Evolutionary conservation across 352 stramenopile genomes (phyloP), one percentile per base, ranked within the genome.

Genomic region (Stephanocyclus meneghinianus): DNA sequence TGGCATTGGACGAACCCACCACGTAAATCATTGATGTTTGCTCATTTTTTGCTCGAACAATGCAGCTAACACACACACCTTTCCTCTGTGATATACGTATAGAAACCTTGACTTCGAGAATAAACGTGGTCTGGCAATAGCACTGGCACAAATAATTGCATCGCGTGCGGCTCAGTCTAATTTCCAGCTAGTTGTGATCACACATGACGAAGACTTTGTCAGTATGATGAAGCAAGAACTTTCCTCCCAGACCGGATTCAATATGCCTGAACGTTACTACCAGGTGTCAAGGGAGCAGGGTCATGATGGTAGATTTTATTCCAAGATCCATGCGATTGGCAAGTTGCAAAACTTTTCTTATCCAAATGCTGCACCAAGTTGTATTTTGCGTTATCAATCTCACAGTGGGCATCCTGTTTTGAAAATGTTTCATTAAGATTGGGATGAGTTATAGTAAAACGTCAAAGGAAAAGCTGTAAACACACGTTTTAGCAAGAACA

Each of bases 151-250:
- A 71, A 98, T 99, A 71, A 93, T 99, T 70, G 97, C 95, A 48
- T 94, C 94, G 11, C 92, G 98, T 44, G 90, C 93, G 2, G 87
- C 94, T 29, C 97, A 99, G 87, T 92, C 95, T 65, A 99, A 99
- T 85, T 99, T 99, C 81, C 98, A 99, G 88, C 92, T 99, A 50
- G 93, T 99, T 35, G 95, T 98, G 57, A 99, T 99, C 87, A 99
- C 98, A 1, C 98, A 99, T 90, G 98, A 99, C 83, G 97, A 99
- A 84, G 92, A 95, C 3, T 96, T 96, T 86, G 91, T 95, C 1
- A 74, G 76, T 18, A 94, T 94, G 83, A 94, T 96, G 85, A 92
- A 94, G 57, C 90, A 87, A 2, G 90, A 96, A 51, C 74, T 96
- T 21, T 79, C 86, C 5, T 79, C 80, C 11, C 89, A 91, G 32